These are phyloP conservation scores for Podospora bellae-mahoneyi DNA, from an alignment of 495 filamentous ascomycete species.

Conservation along the genomic window DNA sequence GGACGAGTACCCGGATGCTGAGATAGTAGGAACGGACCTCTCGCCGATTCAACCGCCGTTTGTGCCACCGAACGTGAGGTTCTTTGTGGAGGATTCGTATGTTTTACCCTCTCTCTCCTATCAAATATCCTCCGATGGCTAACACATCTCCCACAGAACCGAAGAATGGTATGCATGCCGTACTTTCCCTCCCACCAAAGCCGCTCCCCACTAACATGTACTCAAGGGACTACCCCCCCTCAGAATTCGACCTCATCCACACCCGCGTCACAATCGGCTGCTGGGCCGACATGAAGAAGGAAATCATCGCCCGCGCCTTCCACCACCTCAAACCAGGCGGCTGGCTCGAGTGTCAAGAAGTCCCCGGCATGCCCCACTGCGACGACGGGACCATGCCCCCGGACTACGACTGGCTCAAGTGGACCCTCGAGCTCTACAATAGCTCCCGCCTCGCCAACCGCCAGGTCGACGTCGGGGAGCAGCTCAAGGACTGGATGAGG, in stretches of 20 bases:
- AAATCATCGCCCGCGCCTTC: slow-evolving; percentile 40
- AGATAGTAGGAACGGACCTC: slow-evolving; percentile 41
- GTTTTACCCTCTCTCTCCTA: slow-evolving; percentile 7
- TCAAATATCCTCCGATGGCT: slow-evolving; percentile 23
- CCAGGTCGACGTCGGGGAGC: slow-evolving; percentile 49
- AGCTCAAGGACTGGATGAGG: slow-evolving; percentile 53
- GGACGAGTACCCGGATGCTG: slow-evolving; percentile 41
- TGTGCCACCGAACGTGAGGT: slow-evolving; percentile 44
- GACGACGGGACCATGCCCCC: slow-evolving; percentile 58
- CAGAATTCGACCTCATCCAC: slow-evolving; percentile 49
- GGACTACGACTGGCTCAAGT: slow-evolving; percentile 46
- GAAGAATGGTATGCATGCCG: slow-evolving; percentile 19
- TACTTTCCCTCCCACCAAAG: slow-evolving; percentile 20
- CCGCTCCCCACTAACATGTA: slow-evolving; percentile 15
- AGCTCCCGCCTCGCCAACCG: slow-evolving; percentile 50
- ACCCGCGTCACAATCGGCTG: slow-evolving; percentile 46
- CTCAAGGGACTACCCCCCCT: slow-evolving; percentile 25
- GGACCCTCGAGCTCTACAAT: slow-evolving; percentile 48
- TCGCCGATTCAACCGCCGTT: slow-evolving; percentile 45
- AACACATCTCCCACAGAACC: slow-evolving; percentile 14
- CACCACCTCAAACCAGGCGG: slow-evolving; percentile 60
- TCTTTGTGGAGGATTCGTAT: slow-evolving; percentile 48
- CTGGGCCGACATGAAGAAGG: slow-evolving; percentile 42
- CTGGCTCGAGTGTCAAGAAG: slow-evolving; percentile 63
- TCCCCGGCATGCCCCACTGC: slow-evolving; percentile 53